Conservation (phyloP, 805 yeast species). For the Millerago galiae region DNA sequence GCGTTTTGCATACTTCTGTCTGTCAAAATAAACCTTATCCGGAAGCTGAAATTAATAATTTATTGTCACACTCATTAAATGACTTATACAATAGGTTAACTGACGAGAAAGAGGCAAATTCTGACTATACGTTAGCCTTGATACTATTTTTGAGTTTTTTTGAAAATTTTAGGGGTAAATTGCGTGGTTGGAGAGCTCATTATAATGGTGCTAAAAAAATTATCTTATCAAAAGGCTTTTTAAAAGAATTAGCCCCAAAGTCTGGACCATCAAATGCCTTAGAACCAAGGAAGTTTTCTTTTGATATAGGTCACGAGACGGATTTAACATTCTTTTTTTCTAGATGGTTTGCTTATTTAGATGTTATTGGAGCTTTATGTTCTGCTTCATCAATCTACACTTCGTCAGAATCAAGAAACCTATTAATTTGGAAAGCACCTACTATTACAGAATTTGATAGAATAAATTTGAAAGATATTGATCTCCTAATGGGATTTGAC, state of each 20-base stretch:
- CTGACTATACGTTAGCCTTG: conserved; percentile 62
- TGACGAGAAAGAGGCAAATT: conserved; percentile 45
- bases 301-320: conserved; percentile 14
- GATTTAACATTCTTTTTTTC: conserved; percentile 43
- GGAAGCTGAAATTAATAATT: conserved; percentile 39
- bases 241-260: conserved; percentile 25
- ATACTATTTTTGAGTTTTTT: conserved; percentile 53
- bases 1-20: conserved; percentile 33
- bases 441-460: conserved; percentile 13
- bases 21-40: conserved; percentile 17
- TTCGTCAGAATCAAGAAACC: conserved; percentile 26
- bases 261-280: neutral
- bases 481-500: conserved; percentile 62
- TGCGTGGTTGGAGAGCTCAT: conserved; percentile 54
- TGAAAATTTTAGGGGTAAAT: conserved; percentile 41
- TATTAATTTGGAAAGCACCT: conserved; percentile 18
- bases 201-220: conserved; percentile 63
- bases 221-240: conserved; percentile 42
- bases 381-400: conserved; percentile 31
- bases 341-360: conserved; percentile 66
- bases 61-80: conserved; percentile 51
- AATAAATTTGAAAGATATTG: conserved; percentile 38
- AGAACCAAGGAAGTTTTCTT: neutral
- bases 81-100: conserved; percentile 46
- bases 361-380: conserved; percentile 56